Percentiles rank a stretch among this genome's conserved stretches.
Evolutionary conservation across 768 basidiomycete genomes (phyloP).

Genomic region (Coprinopsis marcescibilis): DNA sequence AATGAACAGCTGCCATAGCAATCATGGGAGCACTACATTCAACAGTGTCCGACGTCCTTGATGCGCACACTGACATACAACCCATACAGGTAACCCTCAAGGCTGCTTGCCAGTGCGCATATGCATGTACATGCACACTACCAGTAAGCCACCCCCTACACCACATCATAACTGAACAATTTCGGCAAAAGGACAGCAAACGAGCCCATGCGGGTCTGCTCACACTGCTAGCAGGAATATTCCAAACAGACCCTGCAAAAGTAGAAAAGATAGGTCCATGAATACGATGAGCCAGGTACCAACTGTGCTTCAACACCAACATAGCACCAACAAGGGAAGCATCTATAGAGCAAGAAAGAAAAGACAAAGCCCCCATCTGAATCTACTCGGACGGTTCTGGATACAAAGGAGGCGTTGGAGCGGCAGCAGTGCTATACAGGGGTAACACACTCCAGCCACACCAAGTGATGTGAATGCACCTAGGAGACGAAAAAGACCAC

Average conservation of each 20-base stretch:
- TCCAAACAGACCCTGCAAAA: slow-evolving; percentile 8
- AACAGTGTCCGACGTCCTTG: slow-evolving; percentile 15
- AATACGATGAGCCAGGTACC: not conserved
- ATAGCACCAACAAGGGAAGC: slow-evolving; percentile 4
- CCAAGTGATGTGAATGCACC: slow-evolving; percentile 9
- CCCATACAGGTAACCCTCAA: slow-evolving; percentile 12
- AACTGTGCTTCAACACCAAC: not conserved
- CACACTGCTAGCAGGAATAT: slow-evolving; percentile 6
- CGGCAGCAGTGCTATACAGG: slow-evolving; percentile 14
- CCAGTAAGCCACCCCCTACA: slow-evolving; percentile 12
- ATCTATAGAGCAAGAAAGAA: slow-evolving; percentile 3
- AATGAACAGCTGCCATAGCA: slow-evolving; percentile 16
- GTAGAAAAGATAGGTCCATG: slow-evolving; percentile 10
- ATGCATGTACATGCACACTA: slow-evolving; percentile 13
- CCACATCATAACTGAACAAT: not conserved
- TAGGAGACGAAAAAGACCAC: slow-evolving; percentile 13
- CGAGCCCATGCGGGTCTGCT: slow-evolving; percentile 8
- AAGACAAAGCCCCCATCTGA: not conserved
- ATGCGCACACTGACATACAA: slow-evolving; percentile 14
- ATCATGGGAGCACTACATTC: slow-evolving; percentile 19
- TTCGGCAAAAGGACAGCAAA: not conserved
- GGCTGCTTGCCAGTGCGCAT: slow-evolving; percentile 8
- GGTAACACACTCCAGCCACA: not conserved
- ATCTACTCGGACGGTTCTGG: slow-evolving; percentile 18
- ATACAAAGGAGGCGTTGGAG: slow-evolving; percentile 17